Percentiles rank a stretch among this genome's conserved stretches.
phyloP scores from a whole-genome alignment of 495 filamentous ascomycete species.

The Bacidia rubella region DNA sequence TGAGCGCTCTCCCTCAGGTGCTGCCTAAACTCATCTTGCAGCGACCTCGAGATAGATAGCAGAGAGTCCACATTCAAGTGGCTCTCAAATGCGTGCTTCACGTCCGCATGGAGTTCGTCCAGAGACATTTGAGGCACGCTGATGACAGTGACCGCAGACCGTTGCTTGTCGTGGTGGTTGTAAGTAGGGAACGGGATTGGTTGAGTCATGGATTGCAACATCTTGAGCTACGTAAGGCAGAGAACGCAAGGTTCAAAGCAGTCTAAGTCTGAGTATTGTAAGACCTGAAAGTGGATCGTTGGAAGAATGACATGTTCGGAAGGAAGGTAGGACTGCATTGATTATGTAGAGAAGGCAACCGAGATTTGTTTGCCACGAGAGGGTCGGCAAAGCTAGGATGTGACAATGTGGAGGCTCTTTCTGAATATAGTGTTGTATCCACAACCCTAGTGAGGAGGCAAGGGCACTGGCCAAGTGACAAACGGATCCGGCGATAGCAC shows the following conservation, averaged over 20 bases:
- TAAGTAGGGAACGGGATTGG: not conserved
- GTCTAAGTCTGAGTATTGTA: not conserved
- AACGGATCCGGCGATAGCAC: not conserved
- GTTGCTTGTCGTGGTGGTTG: not conserved
- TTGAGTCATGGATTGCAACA: not conserved
- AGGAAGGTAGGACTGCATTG: not conserved
- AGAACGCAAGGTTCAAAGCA: not conserved
- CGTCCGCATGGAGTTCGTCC: constrained; percentile 12
- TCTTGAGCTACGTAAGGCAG: not conserved
- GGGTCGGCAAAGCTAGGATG: not conserved
- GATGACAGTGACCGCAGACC: not conserved
- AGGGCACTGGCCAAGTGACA: not conserved
- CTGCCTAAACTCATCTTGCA: constrained; percentile 43
- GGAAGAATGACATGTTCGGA: not conserved
- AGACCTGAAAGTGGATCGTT: not conserved
- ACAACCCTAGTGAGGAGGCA: no score
- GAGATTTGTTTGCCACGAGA: not conserved
- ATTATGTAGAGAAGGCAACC: not conserved
- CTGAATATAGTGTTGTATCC: no score
- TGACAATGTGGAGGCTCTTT: not conserved
- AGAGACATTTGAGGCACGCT: not conserved
- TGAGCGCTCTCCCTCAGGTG: constrained; percentile 40
- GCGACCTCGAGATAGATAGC: constrained; percentile 38
- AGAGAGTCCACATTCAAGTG: constrained; percentile 10
- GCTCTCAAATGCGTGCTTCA: constrained; percentile 8